A percentile compares a stretch with the other conserved stretches of the same genome.
Evolutionary conservation across 352 stramenopile genomes (phyloP).

Genomic region (Globisporangium sylvaticum): DNA sequence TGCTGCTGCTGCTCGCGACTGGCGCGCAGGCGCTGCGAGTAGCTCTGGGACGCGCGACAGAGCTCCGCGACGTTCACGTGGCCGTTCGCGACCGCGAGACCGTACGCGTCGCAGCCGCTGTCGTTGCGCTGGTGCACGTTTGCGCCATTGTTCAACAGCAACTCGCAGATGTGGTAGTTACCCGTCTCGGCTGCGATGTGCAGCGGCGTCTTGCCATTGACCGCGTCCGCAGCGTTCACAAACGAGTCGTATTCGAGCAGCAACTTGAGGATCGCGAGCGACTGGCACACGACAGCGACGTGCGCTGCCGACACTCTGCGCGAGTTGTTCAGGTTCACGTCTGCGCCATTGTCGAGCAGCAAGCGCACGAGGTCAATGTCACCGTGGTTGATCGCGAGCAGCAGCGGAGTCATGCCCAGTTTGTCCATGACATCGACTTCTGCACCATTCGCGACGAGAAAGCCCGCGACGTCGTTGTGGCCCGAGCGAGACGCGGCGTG

Average conservation of each 20-base stretch:
- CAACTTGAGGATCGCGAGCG: conserved; percentile 31
- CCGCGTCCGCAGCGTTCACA: conserved; percentile 43
- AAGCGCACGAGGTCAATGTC: conserved; percentile 38
- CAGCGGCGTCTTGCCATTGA: conserved; percentile 53
- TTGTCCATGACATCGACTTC: conserved; percentile 35
- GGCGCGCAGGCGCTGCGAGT: conserved; percentile 3
- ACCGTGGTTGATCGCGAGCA: conserved; percentile 45
- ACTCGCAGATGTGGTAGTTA: conserved; percentile 42
- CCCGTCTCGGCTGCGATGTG: conserved; percentile 51
- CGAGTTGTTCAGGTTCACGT: conserved; percentile 44
- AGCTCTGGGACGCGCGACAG: conserved; percentile 14
- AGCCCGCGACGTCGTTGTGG: conserved; percentile 38
- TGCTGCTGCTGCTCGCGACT: conserved; percentile 13
- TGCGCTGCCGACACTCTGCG: conserved; percentile 46
- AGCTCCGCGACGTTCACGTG: conserved; percentile 19
- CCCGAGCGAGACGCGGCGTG: conserved; percentile 44
- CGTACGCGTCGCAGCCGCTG: conserved; percentile 13
- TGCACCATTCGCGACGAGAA: conserved; percentile 41
- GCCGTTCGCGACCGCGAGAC: conserved; percentile 11
- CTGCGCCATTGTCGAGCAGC: conserved; percentile 41
- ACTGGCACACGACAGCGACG: conserved; percentile 43
- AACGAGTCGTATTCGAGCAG: conserved; percentile 43
- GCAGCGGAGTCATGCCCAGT: conserved; percentile 44
- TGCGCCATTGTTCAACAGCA: conserved; percentile 29
- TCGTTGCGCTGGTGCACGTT: conserved; percentile 18